Conservation (phyloP, 108 stramenopile genomes). For the Parietichytrium sp. region DNA sequence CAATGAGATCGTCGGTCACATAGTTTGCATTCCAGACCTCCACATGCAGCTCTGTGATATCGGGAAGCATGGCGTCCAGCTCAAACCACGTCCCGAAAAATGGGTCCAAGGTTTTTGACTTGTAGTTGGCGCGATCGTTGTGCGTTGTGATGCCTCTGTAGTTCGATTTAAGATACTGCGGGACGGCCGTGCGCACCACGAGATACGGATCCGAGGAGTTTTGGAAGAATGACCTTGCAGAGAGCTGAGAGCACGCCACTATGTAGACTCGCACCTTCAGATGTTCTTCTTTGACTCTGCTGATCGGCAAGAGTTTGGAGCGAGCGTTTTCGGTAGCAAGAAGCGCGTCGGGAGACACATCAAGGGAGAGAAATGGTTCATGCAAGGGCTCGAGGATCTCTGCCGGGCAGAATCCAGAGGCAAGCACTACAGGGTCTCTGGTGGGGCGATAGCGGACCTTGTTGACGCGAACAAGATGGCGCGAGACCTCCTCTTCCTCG, state of each 20-base stretch:
- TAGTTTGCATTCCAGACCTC: conserved; percentile 36
- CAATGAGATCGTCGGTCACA: conserved; percentile 5
- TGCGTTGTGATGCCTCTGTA: not conserved
- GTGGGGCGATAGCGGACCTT: no score
- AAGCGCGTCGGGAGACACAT: no score
- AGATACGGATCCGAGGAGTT: conserved; percentile 20
- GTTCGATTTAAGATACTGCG: not conserved
- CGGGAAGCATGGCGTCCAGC: conserved; percentile 10
- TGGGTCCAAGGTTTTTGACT: conserved; percentile 10
- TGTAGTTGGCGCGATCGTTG: not conserved
- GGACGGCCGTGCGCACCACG: not conserved
- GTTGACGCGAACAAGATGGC: no score
- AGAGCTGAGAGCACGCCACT: not conserved
- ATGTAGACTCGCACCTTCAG: conserved; percentile 14
- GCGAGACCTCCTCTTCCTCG: no score
- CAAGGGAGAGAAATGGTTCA: no score
- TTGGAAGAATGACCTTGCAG: not conserved
- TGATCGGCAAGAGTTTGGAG: no score
- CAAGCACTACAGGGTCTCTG: no score
- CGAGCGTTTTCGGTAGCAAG: no score
- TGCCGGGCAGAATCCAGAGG: no score
- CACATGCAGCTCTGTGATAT: not conserved
- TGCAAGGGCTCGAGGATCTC: no score
- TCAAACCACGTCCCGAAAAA: conserved; percentile 28
- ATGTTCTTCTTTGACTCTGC: no score